Evolutionary conservation across 2,329 filamentous ascomycete species (phyloP).

Genomic region (Diaporthe nobilis): DNA sequence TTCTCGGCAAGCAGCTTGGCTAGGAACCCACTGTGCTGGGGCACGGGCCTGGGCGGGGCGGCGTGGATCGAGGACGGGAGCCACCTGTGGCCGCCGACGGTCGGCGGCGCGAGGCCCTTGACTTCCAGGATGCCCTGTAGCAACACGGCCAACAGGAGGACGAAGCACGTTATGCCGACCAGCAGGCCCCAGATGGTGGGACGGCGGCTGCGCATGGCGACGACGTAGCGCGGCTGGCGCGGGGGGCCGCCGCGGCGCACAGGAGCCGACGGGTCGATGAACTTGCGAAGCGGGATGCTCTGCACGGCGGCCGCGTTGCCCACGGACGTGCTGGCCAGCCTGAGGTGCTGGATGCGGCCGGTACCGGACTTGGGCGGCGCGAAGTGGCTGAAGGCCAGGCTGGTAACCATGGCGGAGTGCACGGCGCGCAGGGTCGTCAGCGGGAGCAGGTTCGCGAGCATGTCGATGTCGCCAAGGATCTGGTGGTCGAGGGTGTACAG

Average conservation of each 20-base stretch:
- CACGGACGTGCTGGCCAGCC: slow-evolving; percentile 85
- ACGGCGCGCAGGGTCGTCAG: slow-evolving; percentile 68
- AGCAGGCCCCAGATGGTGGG: slow-evolving; percentile 67
- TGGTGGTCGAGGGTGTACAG: slow-evolving; percentile 83
- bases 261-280: slow-evolving; percentile 53
- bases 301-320: slow-evolving; percentile 86
- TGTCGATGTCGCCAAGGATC: slow-evolving; percentile 59
- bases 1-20: slow-evolving; percentile 39
- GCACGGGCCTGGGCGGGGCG: slow-evolving; percentile 3
- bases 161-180: slow-evolving; percentile 67
- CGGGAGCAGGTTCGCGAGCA: slow-evolving; percentile 67
- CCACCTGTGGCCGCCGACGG: slow-evolving; percentile 66
- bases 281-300: slow-evolving; percentile 76
- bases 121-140: slow-evolving; percentile 77
- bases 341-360: slow-evolving; percentile 72
- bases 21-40: slow-evolving; percentile 35
- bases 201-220: slow-evolving; percentile 70
- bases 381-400: slow-evolving; percentile 71
- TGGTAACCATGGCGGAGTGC: slow-evolving; percentile 72
- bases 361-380: slow-evolving; percentile 64
- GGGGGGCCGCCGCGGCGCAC: slow-evolving; percentile 56
- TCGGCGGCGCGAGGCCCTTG: slow-evolving; percentile 68
- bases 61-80: slow-evolving; percentile 62
- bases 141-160: slow-evolving; percentile 73
- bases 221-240: slow-evolving; percentile 76